Percentiles rank a stretch among this genome's conserved stretches.
Conservation (phyloP, 176 grass and related monocot species). For the Coix lacrymajobi region DNA sequence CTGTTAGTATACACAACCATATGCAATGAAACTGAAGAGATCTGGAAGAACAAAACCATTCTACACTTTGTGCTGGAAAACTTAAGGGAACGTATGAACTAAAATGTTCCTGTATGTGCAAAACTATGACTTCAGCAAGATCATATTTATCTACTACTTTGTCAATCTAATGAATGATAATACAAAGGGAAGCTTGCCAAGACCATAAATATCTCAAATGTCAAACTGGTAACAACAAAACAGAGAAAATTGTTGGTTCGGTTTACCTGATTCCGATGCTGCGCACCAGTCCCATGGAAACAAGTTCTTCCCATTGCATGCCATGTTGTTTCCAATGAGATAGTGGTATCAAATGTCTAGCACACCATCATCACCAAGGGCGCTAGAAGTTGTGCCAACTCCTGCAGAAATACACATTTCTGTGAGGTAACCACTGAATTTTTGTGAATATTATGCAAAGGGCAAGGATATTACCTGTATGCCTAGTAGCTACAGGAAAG, state of each 20-base stretch:
- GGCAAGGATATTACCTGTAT: slow-evolving; percentile 47
- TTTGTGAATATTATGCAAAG: neutral
- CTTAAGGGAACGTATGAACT: neutral
- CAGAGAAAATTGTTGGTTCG: neutral
- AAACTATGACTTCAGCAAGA: neutral
- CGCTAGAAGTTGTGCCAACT: slow-evolving; percentile 71
- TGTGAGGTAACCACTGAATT: neutral
- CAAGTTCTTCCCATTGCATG: slow-evolving; percentile 93
- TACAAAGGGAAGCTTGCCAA: neutral
- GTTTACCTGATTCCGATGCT: slow-evolving; percentile 86
- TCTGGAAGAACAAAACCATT: neutral
- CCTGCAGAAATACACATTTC: slow-evolving; percentile 30
- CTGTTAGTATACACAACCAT: neutral
- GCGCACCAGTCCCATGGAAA: slow-evolving; percentile 59
- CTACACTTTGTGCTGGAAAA: neutral
- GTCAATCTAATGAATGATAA: neutral
- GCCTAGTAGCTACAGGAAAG: slow-evolving; percentile 69
- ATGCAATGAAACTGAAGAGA: neutral
- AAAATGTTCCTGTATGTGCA: neutral
- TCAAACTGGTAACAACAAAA: neutral
- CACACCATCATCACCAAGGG: slow-evolving; percentile 77
- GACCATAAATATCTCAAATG: neutral
- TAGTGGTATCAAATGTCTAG: slow-evolving; percentile 81
- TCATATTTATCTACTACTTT: neutral
- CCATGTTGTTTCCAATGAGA: slow-evolving; percentile 82